Conservation (phyloP, 164 flowering plant species). For the Magnolia sinica region DNA sequence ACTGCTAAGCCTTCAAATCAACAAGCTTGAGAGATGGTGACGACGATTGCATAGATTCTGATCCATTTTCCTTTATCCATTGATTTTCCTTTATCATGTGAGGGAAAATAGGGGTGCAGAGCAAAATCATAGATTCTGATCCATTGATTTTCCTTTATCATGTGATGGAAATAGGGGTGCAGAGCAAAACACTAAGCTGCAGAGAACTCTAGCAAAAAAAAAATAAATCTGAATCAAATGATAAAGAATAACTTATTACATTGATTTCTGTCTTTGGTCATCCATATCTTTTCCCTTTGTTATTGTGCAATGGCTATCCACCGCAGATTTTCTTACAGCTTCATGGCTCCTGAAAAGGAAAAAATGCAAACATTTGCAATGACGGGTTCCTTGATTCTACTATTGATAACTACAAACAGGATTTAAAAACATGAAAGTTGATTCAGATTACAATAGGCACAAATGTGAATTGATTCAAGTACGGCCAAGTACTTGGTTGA, state of each 20-base stretch:
- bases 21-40: too few relatives aligned
- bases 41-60: too few relatives aligned
- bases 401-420: neutral
- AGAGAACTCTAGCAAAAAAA: neutral
- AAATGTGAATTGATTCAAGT: neutral
- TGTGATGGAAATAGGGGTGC: neutral
- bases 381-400: neutral
- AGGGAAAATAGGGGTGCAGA: neutral
- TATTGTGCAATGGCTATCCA: neutral
- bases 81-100: too few relatives aligned
- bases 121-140: neutral
- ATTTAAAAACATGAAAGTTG: neutral
- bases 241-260: neutral
- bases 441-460: neutral
- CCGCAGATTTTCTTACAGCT: neutral
- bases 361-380: neutral
- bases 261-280: neutral
- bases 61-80: too few relatives aligned
- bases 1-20: neutral
- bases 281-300: constrained; percentile 1
- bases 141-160: too few relatives aligned
- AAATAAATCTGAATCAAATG: neutral
- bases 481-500: neutral
- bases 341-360: constrained; percentile 1
- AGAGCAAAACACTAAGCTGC: neutral